Evolutionary conservation across 2,329 filamentous ascomycete genomes (phyloP).

Genomic region (Pyricularia pennisetigena): DNA sequence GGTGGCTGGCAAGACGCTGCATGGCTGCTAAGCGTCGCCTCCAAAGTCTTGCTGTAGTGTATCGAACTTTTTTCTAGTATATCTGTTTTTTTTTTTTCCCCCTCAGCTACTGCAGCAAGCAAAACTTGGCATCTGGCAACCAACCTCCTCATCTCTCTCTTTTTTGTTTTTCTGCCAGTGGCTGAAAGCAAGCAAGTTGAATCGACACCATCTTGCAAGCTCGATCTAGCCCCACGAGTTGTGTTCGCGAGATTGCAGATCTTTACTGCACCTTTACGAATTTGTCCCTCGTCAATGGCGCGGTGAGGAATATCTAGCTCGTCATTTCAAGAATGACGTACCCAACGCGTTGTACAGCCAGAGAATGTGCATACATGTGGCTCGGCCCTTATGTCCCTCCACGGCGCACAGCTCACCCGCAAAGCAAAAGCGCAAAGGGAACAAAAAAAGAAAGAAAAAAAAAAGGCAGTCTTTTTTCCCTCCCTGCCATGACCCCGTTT

Average conservation of each 20-base stretch:
- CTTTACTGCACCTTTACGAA: neutral
- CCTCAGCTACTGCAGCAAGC: neutral
- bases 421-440: neutral
- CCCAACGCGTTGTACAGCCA: neutral
- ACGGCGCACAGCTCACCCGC: too few species aligned
- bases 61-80: neutral
- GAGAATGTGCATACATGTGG: neutral
- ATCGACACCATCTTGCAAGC: neutral
- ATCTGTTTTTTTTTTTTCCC: neutral
- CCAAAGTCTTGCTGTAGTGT: slow-evolving; percentile 45
- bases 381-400: neutral
- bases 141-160: neutral
- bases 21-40: slow-evolving; percentile 57
- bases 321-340: neutral
- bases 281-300: neutral
- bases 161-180: too few species aligned
- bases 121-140: neutral
- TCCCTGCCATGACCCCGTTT: neutral
- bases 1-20: slow-evolving; percentile 58
- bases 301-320: neutral
- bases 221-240: neutral
- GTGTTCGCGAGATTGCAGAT: neutral
- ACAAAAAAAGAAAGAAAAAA: too few species aligned
- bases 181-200: neutral
- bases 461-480: neutral